A percentile compares a stretch with the other conserved stretches of the same genome.
These are phyloP conservation scores for Massospora cicadina DNA, from an alignment of 371 early-diverging fungal species.

Conservation along the genomic window DNA sequence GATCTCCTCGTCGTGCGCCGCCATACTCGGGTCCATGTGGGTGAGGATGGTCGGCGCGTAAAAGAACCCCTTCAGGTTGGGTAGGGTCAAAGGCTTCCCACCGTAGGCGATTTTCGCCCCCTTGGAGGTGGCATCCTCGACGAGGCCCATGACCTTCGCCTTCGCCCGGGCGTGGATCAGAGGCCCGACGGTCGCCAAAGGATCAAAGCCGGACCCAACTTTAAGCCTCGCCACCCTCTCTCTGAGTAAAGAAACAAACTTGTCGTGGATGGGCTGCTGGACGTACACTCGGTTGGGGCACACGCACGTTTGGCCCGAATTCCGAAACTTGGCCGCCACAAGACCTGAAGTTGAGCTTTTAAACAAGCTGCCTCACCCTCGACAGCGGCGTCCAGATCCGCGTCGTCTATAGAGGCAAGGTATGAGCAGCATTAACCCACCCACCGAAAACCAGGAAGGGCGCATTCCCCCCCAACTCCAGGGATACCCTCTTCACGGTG, in stretches of 20 bases:
- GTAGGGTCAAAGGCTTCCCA: constrained; percentile 22
- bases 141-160: constrained; percentile 43
- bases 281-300: constrained; percentile 76
- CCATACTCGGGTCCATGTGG: constrained; percentile 36
- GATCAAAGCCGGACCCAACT: constrained; percentile 57
- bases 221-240: constrained; percentile 32
- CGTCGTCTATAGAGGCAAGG: constrained; percentile 25
- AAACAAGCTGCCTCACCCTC: constrained; percentile 16
- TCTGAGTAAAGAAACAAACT: constrained; percentile 34
- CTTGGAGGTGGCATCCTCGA: constrained; percentile 45
- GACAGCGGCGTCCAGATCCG: constrained; percentile 31
- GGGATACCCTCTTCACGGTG: constrained; percentile 57
- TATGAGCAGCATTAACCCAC: background rate
- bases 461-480: constrained; percentile 77
- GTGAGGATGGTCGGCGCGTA: constrained; percentile 52
- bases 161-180: constrained; percentile 49
- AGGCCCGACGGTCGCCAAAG: constrained; percentile 51
- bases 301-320: constrained; percentile 76
- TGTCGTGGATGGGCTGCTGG: constrained; percentile 48
- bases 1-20: constrained; percentile 46
- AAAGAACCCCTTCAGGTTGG: constrained; percentile 29
- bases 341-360: constrained; percentile 15
- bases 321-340: constrained; percentile 62
- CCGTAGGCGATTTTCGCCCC: constrained; percentile 43
- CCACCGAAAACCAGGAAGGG: constrained; percentile 82